Base-by-base conservation (phyloP, 257 asterid species). In the Gentiana macrophylla region DNA sequence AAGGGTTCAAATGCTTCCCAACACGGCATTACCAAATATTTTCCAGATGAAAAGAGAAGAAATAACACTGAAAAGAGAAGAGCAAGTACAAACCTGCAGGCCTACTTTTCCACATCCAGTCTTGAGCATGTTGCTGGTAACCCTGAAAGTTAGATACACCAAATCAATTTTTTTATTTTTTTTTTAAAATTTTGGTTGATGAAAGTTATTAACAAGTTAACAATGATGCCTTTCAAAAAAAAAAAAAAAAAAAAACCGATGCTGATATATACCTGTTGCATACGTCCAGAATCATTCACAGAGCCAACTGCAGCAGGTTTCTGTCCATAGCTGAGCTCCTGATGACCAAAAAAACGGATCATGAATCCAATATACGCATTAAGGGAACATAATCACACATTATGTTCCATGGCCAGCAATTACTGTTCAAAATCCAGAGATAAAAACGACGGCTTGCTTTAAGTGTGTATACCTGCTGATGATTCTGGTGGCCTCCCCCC, bases 81-180 rank as follows among this genome's bases (percentile, higher is more conserved):
- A 4, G 46, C 46, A 41, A 41, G 50, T 1, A 53, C 46, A 10
- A 53, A 77, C 77, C 79, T 67, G 73, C 49, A 62, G 75, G 75
- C 60, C 68, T 70, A 59, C 59, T 77, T 67, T 77, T 70, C 77
- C 80, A 73, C 77, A 64, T 70, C 95, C 97, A 84, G 52, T 83
- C 94, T 68, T 79, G 87, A 49, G 84, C 62, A 6, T 79, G 77
- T 67, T 70, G 82, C 35, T 57, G 65, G 8, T 5, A 41, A 5
- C 74, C 79, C 82, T 73, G 68, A 8, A n/a, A 63, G 60, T 56
- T 43, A 56, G 13, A 36, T 46, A 52, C 35, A 56, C 35, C 43
- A 35, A 9, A 34, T 55, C 56, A 33, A 50, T 50, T 24, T 24
- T 24, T 24, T 24, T 24, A 0, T 24, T 24, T 24, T 24, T 24